phyloP scores from a whole-genome alignment of 106 monocot genomes.

The Allium cepa region DNA sequence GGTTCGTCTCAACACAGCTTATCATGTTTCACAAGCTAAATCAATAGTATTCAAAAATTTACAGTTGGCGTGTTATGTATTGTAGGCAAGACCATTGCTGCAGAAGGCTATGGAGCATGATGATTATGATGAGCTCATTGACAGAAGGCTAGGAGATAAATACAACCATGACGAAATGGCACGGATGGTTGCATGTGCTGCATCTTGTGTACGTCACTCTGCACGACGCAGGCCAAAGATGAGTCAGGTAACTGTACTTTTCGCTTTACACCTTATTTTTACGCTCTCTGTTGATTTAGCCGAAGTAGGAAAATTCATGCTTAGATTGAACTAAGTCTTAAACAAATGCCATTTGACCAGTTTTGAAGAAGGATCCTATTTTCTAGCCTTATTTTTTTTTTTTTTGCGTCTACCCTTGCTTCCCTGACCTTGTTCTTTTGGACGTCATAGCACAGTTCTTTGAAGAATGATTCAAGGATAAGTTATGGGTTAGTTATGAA shows the following conservation, averaged over 20 bases:
- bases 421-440: too few relatives aligned
- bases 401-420: too few relatives aligned
- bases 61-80: neutral
- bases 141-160: constrained; percentile 15
- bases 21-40: too few relatives aligned
- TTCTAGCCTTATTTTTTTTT: too few relatives aligned
- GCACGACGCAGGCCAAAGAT: constrained; percentile 23
- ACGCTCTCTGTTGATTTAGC: neutral
- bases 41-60: too few relatives aligned
- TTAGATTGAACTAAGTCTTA: neutral
- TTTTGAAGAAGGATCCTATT: neutral
- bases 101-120: constrained; percentile 16
- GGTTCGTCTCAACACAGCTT: too few relatives aligned
- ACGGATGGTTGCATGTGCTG: constrained; percentile 33
- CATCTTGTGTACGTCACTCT: constrained; percentile 29
- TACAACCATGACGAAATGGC: constrained; percentile 22
- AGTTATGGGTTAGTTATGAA: too few relatives aligned
- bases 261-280: neutral
- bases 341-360: neutral
- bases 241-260: constrained; percentile 19
- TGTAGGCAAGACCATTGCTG: constrained; percentile 31
- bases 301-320: too few relatives aligned
- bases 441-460: too few relatives aligned
- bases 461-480: too few relatives aligned
- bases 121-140: constrained; percentile 19